Conservation (phyloP, 495 filamentous ascomycete species). For the Penicillium turbatum region DNA sequence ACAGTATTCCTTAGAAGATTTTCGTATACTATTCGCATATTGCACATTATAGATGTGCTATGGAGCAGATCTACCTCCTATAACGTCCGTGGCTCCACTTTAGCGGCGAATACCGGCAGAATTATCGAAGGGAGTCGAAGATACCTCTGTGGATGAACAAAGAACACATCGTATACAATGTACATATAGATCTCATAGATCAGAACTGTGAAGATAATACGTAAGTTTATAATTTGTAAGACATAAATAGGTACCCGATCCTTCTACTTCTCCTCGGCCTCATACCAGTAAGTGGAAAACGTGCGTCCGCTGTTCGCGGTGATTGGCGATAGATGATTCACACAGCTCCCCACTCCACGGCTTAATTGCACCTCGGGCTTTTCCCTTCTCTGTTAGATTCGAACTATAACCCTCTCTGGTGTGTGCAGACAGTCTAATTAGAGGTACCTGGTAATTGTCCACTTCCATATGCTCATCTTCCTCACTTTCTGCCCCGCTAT, state of each 20-base stretch:
- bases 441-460: background rate
- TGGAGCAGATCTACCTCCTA: background rate
- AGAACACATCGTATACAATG: background rate
- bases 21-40: too few species aligned
- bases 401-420: conserved; percentile 5
- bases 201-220: too few species aligned
- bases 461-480: background rate
- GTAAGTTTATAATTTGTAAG: too few species aligned
- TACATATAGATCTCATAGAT: too few species aligned
- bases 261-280: background rate
- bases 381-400: conserved; percentile 1
- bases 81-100: background rate
- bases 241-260: background rate
- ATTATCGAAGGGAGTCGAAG: background rate
- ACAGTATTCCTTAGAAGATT: background rate
- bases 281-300: conserved; percentile 11
- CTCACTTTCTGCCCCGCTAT: background rate
- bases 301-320: conserved; percentile 19
- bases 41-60: background rate
- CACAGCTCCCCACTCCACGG: conserved; percentile 17
- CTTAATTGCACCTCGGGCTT: conserved; percentile 19
- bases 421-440: background rate
- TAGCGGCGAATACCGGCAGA: background rate
- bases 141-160: background rate
- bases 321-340: conserved; percentile 20